phyloP scores from a whole-genome alignment of 306 rosid genomes.

The barrel medic (Medicago truncatula) region DNA sequence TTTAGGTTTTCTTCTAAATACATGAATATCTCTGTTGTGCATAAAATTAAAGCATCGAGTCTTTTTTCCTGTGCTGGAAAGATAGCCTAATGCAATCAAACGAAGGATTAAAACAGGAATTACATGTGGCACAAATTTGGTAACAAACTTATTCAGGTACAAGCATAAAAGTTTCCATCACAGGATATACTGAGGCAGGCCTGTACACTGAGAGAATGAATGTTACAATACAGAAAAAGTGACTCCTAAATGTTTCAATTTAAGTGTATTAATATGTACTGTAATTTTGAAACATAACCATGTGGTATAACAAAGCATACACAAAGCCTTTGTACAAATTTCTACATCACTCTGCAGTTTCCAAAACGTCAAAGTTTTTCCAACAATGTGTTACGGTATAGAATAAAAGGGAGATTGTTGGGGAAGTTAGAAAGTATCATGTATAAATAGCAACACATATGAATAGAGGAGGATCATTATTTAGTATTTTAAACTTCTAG shows the following conservation, averaged over 20 bases:
- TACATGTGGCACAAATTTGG: constrained; percentile 26
- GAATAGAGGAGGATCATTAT: neutral
- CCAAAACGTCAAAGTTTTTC: neutral
- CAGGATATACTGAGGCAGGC: constrained; percentile 3
- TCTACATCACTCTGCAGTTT: constrained; percentile 27
- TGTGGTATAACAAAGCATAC: neutral
- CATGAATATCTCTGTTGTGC: constrained; percentile 74
- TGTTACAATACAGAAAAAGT: constrained; percentile 14
- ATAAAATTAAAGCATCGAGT: constrained; percentile 81
- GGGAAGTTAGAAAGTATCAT: neutral
- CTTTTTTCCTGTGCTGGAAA: constrained; percentile 93
- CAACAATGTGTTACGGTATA: neutral
- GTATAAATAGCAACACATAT: neutral
- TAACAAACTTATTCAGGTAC: constrained; percentile 25
- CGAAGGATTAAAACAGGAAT: constrained; percentile 35
- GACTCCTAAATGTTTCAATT: constrained; percentile 14
- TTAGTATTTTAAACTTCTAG: neutral
- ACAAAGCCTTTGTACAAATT: constrained; percentile 27
- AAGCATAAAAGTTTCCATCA: constrained; percentile 27
- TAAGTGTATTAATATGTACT: constrained; percentile 16
- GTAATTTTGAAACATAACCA: constrained; percentile 15
- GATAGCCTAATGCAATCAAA: constrained; percentile 66
- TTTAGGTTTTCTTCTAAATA: constrained; percentile 90
- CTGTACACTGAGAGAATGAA: constrained; percentile 20
- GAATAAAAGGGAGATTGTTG: neutral